Percentiles rank a stretch among this genome's conserved stretches.
These are phyloP conservation scores for Pharus latifolius DNA, from an alignment of 176 grass and related monocot species.

Conservation along the genomic window DNA sequence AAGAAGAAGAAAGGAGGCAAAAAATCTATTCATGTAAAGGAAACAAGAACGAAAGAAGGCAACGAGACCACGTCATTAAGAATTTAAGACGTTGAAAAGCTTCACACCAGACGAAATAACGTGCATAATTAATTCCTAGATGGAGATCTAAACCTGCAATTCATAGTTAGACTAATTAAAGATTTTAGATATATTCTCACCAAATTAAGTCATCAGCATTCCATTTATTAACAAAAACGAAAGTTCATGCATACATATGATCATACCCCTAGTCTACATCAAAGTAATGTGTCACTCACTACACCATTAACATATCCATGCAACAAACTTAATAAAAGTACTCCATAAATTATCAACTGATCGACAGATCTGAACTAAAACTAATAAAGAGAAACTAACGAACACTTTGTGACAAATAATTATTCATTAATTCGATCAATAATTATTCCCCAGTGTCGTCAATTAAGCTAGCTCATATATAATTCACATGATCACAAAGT, in stretches of 20 bases:
- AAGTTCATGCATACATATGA: background rate
- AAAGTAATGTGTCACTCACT: too few species aligned
- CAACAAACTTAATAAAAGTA: too few species aligned
- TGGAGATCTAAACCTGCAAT: constrained; percentile 23
- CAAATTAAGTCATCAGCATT: background rate
- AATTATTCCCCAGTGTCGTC: background rate
- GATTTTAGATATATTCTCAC: background rate
- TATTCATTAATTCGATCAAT: background rate
- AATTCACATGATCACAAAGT: constrained; percentile 15
- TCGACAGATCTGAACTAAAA: too few species aligned
- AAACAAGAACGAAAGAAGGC: constrained; percentile 30
- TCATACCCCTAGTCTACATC: too few species aligned
- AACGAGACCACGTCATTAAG: constrained; percentile 31
- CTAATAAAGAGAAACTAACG: too few species aligned
- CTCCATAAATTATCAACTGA: too few species aligned
- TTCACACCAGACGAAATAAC: constrained; percentile 4
- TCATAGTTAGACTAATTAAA: background rate
- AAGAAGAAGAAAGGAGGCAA: background rate
- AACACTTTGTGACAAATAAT: background rate
- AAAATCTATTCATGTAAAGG: background rate
- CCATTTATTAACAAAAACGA: background rate
- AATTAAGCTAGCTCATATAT: background rate
- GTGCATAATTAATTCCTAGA: constrained; percentile 9
- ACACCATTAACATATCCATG: too few species aligned
- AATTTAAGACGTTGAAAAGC: background rate